Evolutionary conservation across 306 rosid genomes (phyloP).

Genomic region (Astragalus membranaceus): DNA sequence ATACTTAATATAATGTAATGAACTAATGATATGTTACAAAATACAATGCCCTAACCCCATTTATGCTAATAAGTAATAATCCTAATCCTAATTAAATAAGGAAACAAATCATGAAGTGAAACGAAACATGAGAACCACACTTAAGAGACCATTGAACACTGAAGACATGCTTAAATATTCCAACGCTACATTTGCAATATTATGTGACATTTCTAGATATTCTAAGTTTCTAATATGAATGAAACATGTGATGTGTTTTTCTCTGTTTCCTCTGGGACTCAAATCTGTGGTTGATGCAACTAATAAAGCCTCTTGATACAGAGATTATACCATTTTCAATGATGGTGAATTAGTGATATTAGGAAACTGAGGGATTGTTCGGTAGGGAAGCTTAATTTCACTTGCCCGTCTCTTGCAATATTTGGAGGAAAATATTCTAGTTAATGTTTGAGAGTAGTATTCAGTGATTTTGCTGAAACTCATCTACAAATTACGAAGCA

Average conservation of each 20-base stretch:
- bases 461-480: conserved; percentile 3
- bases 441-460: conserved; percentile 4
- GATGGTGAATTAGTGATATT: not conserved
- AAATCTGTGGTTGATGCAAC: not conserved
- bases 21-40: not conserved
- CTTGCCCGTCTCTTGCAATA: not conserved
- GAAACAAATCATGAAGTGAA: not conserved
- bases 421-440: not conserved
- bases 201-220: not conserved
- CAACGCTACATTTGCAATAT: not conserved
- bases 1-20: not conserved
- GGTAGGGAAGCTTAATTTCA: not conserved
- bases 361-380: not conserved
- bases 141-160: not conserved
- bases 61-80: not conserved
- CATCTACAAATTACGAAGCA: not conserved
- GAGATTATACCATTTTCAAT: not conserved
- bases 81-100: not conserved
- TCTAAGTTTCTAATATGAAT: not conserved
- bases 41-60: not conserved
- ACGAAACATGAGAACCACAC: not conserved
- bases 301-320: not conserved
- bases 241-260: not conserved
- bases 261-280: conserved; percentile 5
- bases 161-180: not conserved